Conservation (phyloP, 192 early-diverging fungal genomes). For the Geranomyces michiganensis region DNA sequence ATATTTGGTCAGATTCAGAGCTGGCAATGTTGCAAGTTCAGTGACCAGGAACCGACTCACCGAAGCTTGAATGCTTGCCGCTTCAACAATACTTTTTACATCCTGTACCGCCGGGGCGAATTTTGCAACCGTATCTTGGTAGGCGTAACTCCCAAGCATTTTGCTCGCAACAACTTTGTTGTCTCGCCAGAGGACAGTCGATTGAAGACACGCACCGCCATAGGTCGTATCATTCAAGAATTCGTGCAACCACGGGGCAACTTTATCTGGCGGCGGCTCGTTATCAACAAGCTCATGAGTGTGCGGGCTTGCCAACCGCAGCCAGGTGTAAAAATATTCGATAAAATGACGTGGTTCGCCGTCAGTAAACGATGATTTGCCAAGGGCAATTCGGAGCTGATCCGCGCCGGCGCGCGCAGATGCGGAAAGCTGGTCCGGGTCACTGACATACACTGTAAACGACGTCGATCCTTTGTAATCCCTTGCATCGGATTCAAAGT, state of each 20-base stretch:
- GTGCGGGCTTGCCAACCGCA: background rate
- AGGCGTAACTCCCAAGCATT: background rate
- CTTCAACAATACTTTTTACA: background rate
- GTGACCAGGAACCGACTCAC: background rate
- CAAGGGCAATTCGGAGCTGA: background rate
- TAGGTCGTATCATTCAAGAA: slow-evolving; percentile 9
- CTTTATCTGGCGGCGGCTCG: background rate
- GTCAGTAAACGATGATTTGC: background rate
- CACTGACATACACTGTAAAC: background rate
- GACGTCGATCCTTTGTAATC: too few relatives aligned
- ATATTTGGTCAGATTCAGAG: background rate
- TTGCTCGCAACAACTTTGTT: background rate
- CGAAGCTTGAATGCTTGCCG: background rate
- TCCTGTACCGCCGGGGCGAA: background rate
- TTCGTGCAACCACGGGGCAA: background rate
- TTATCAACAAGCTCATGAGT: slow-evolving; percentile 1
- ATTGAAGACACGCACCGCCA: background rate
- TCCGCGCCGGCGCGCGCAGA: background rate
- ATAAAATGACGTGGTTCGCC: background rate
- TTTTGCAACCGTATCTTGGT: background rate
- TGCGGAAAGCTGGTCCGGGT: background rate
- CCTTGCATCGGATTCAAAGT: too few relatives aligned
- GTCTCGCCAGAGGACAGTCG: background rate
- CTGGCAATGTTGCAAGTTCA: background rate
- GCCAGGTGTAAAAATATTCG: background rate